Base-by-base conservation (phyloP, 768 basidiomycete species). In the Lactarius hatsudake region DNA sequence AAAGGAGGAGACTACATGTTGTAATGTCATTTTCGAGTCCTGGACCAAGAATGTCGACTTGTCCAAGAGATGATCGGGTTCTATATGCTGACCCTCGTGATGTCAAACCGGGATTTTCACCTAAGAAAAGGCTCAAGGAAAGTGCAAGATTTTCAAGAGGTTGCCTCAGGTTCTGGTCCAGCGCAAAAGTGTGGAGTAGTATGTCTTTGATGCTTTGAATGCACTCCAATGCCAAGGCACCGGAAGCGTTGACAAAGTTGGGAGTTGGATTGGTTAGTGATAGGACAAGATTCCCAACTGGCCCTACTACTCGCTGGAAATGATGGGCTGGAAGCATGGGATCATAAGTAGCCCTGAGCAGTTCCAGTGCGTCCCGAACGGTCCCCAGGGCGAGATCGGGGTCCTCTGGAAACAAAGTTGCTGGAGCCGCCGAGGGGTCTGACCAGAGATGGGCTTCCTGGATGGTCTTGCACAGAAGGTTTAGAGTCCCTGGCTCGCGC, bases 401-500 rank as follows among this genome's bases (percentile, higher is more conserved):
- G 6, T 85, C 79, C 67, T 86, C 83, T 23, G 79, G 71, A 26
- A 78, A 79, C 2, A 85, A 78, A 20, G 89, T 79, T 18, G 88
- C 75, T 6, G 88, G 87, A 9, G 85, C 74, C 0, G 84, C 78
- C 4, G 83, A 76, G 62, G 83, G 69, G 15, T 85, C 83, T 42
- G 86, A 84, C 23, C 83, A 78, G 73, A 88, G 87, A 74, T 89
- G 87, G 2, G 79, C 80, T 63, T 90, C 86, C 59, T 91, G 78
- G 5, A 84, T 86, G 30, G 87, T 79, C 51, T 84, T 83, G 74
- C 89, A 91, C 12, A 93, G 83, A 71, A 84, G 83, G 72, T 90
- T 85, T 38, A 93, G 79, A 2, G 90, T 92, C 0, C 87, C 83
- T 7, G 83, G 79, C 51, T 84, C 80, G 72, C 88, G 88, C 34